Conservation (phyloP, 2,329 filamentous ascomycete genomes). For the Mycosphaerelloides madeirae region DNA sequence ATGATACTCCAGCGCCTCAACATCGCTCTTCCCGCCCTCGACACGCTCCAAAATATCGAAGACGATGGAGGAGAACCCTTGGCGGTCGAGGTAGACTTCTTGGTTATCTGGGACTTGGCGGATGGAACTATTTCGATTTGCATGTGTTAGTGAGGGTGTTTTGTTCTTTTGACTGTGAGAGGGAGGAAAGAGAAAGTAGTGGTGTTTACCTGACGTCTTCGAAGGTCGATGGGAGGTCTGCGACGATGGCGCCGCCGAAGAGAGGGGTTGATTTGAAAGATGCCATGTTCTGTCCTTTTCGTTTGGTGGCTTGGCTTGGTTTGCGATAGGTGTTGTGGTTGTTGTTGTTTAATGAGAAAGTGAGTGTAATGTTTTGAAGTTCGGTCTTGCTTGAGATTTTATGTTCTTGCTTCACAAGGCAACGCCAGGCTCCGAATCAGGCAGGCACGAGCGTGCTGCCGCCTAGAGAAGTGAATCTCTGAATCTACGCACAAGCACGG, state of each 20-base stretch:
- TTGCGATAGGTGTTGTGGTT: background rate
- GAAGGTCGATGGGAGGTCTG: slow-evolving; percentile 63
- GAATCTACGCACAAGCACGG: background rate
- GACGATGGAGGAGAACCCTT: slow-evolving; percentile 81
- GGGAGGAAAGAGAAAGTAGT: background rate
- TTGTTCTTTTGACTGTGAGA: background rate
- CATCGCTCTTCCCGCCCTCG: slow-evolving; percentile 61
- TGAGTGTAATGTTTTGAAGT: background rate
- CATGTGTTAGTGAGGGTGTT: background rate
- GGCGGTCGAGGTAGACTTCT: slow-evolving; percentile 81
- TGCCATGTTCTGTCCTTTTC: background rate
- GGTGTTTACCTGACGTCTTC: slow-evolving; percentile 74
- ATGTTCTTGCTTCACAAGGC: slow-evolving; percentile 9
- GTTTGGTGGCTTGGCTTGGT: background rate
- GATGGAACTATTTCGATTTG: slow-evolving; percentile 56
- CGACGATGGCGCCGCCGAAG: slow-evolving; percentile 67
- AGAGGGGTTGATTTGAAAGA: slow-evolving; percentile 38
- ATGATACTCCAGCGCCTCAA: slow-evolving; percentile 55
- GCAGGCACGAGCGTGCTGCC: slow-evolving; percentile 4
- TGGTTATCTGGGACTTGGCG: slow-evolving; percentile 80
- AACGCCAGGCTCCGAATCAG: slow-evolving; percentile 15
- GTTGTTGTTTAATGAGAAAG: background rate
- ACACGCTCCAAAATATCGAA: slow-evolving; percentile 87
- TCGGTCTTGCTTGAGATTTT: background rate
- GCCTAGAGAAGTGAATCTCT: slow-evolving; percentile 2